A percentile compares a stretch with the other conserved stretches of the same genome.
phyloP scores from a whole-genome alignment of 805 yeast species.

The Priceomyces medius region DNA sequence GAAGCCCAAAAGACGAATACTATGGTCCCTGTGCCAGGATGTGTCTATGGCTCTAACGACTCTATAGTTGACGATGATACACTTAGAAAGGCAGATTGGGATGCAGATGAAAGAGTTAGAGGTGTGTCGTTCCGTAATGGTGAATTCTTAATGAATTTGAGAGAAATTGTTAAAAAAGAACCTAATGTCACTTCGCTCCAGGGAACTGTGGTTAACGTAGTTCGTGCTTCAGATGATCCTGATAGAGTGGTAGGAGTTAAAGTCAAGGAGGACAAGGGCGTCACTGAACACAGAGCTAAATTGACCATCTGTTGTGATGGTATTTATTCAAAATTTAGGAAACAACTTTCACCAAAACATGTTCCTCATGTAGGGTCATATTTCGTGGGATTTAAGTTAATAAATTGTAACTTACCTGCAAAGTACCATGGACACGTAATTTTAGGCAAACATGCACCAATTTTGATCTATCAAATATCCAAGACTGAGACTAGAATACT shows the following conservation, averaged over 20 bases:
- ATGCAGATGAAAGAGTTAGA: constrained; percentile 51
- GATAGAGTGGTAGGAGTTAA: constrained; percentile 72
- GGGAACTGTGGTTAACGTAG: constrained; percentile 74
- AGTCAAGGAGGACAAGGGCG: constrained; percentile 48
- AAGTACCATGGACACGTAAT: constrained; percentile 87
- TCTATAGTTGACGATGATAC: constrained; percentile 49
- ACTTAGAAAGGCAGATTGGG: constrained; percentile 52
- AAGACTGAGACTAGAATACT: constrained; percentile 81
- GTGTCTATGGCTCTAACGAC: constrained; percentile 60
- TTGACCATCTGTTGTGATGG: constrained; percentile 88
- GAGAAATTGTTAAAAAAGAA: constrained; percentile 66
- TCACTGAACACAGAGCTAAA: constrained; percentile 51
- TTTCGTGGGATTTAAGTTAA: constrained; percentile 79
- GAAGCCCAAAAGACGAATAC: constrained; percentile 41
- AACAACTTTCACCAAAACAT: constrained; percentile 58
- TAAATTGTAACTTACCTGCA: constrained; percentile 72
- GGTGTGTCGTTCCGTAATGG: constrained; percentile 97
- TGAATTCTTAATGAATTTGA: constrained; percentile 71
- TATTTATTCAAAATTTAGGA: constrained; percentile 88
- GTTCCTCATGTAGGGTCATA: constrained; percentile 75
- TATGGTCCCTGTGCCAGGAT: constrained; percentile 50
- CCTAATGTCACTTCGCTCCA: constrained; percentile 75
- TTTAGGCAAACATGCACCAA: constrained; percentile 82
- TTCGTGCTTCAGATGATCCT: constrained; percentile 50
- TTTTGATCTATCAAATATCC: constrained; percentile 83